phyloP scores from a whole-genome alignment of 306 rosid species.

The Crotalaria pallida region DNA sequence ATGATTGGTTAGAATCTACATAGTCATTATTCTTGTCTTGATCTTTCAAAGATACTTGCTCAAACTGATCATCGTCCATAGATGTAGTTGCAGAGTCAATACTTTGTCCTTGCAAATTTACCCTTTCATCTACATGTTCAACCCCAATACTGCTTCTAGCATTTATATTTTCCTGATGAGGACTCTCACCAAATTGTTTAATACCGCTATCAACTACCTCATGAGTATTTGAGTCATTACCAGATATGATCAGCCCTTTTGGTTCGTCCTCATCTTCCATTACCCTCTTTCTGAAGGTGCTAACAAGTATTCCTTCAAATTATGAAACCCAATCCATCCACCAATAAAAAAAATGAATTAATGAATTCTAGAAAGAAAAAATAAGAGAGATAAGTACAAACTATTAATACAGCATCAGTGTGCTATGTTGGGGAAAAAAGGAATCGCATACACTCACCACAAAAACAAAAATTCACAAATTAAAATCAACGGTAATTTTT shows the following conservation, averaged over 20 bases:
- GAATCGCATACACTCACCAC: background rate
- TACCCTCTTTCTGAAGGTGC: slow-evolving; percentile 16
- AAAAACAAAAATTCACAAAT: background rate
- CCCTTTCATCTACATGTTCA: slow-evolving; percentile 29
- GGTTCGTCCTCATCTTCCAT: slow-evolving; percentile 86
- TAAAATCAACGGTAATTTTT: background rate
- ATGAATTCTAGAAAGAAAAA: background rate
- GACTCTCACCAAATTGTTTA: slow-evolving; percentile 36
- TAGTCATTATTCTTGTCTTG: slow-evolving; percentile 51
- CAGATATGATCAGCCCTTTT: slow-evolving; percentile 40
- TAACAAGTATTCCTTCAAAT: slow-evolving; percentile 35
- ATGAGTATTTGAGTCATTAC: slow-evolving; percentile 32
- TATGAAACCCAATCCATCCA: slow-evolving; percentile 33
- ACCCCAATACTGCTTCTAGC: slow-evolving; percentile 25
- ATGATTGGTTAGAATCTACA: slow-evolving; percentile 42
- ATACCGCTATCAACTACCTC: slow-evolving; percentile 35
- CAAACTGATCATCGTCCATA: slow-evolving; percentile 76
- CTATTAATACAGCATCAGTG: background rate
- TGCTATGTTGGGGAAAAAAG: background rate
- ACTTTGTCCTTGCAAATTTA: slow-evolving; percentile 29
- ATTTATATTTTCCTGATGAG: slow-evolving; percentile 32
- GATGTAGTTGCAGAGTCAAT: slow-evolving; percentile 34
- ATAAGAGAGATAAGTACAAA: background rate
- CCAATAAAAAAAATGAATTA: slow-evolving; percentile 19
- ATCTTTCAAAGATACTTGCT: slow-evolving; percentile 84